These are phyloP conservation scores for Ogataea neopini DNA, from an alignment of 805 yeast genomes.

Conservation along the genomic window DNA sequence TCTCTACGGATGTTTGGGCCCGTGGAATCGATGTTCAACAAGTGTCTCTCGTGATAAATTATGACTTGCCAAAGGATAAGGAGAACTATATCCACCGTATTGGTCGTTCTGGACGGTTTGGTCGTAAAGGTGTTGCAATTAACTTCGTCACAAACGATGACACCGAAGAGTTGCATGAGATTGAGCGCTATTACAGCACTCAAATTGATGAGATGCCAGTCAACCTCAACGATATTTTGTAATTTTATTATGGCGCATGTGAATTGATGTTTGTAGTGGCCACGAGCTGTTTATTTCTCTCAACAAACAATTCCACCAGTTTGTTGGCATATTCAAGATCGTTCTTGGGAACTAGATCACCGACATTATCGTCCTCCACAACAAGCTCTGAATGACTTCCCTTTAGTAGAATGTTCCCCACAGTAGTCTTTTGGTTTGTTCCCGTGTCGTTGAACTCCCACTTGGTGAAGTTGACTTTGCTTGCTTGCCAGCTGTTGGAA, in stretches of 20 bases:
- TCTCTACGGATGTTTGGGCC: slow-evolving; percentile 94
- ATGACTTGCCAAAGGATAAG: slow-evolving; percentile 85
- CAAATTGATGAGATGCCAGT: slow-evolving; percentile 93
- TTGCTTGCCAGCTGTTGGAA: slow-evolving; percentile 19
- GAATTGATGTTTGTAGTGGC: background rate
- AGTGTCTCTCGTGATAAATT: slow-evolving; percentile 91
- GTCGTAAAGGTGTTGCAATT: slow-evolving; percentile 97
- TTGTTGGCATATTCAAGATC: slow-evolving; percentile 25
- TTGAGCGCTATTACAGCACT: slow-evolving; percentile 87
- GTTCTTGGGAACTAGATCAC: slow-evolving; percentile 24
- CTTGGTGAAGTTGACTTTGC: slow-evolving; percentile 2
- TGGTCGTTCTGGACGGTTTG: slow-evolving; percentile 98
- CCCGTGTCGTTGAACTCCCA: slow-evolving; percentile 23
- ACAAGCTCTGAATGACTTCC: slow-evolving; percentile 28
- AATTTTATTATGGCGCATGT: too few relatives aligned
- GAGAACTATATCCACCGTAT: slow-evolving; percentile 97
- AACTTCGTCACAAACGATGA: slow-evolving; percentile 88
- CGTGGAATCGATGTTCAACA: slow-evolving; percentile 98
- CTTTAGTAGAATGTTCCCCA: slow-evolving; percentile 14
- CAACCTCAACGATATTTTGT: slow-evolving; percentile 14
- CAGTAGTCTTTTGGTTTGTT: slow-evolving; percentile 3
- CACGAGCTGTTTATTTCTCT: slow-evolving; percentile 25
- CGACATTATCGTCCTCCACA: slow-evolving; percentile 17
- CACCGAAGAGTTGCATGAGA: slow-evolving; percentile 70
- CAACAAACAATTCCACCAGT: slow-evolving; percentile 24